Base-by-base conservation (phyloP, 768 basidiomycete genomes). In the Pleurotus sapidus region DNA sequence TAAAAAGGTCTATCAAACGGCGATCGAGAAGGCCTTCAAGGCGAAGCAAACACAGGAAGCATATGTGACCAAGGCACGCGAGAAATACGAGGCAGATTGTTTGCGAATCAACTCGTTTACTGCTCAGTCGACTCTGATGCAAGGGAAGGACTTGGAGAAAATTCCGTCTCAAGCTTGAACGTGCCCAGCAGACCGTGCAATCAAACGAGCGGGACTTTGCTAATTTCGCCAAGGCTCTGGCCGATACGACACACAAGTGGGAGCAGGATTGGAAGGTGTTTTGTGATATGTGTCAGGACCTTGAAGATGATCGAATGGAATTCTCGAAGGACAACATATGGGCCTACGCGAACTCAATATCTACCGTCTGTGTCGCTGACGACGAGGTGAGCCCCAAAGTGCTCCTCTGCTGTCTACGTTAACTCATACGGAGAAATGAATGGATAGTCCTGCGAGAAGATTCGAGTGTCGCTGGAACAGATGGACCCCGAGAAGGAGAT, bases 321-420 rank as follows among this genome's bases (percentile, higher is more conserved):
- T 93, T 96, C 68, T 87, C 90, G 77, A 98, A 96, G 73, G 93
- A 95, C 68, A 92, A 91, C 63, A 80, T 97, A 72, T 99, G 97
- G 96, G 84, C 86, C 5, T 98, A 93, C 69, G 95, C 97, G 0
- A 99, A 99, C 69, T 88, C 89, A 0, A 88, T 97, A n/a, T 97
- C 95, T 12, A 92, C 90, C 9, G 91, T 95, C 12, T 98, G 97
- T 64, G 95, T 99, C 15, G 77, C 87, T 9, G 97, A 98, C 67
- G 97, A 99, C 64, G 93, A 96, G 84, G 93, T 94, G 65, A 59
- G 81, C 75, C 6, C 42, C 39, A 53, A 63, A 34, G 18, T 18
- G 25, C 17, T 46, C 25, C 18, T 30, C 56, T 48, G 47, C 3
- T 30, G 3, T 34, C 30, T 59, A 20, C 8, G 27, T 54, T 42